Conservation (phyloP, 129 eudicot species). For the Escallonia herrerae region DNA sequence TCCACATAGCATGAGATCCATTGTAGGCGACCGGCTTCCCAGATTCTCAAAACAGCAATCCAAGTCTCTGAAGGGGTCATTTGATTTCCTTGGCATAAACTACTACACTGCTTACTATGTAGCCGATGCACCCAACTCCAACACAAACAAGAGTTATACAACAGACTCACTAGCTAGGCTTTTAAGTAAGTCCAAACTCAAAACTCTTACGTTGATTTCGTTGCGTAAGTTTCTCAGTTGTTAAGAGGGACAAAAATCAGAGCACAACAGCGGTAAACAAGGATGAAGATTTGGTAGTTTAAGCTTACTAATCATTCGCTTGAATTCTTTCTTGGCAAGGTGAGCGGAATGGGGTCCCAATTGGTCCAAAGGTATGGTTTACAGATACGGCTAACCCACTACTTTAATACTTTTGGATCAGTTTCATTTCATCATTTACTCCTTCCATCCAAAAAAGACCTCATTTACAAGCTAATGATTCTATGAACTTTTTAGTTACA, state of each 20-base stretch:
- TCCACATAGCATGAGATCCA: too few species aligned
- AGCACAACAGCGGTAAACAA: neutral
- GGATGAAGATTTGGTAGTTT: neutral
- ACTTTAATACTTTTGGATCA: neutral
- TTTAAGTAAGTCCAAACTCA: neutral
- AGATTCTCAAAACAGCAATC: too few species aligned
- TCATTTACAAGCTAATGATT: too few species aligned
- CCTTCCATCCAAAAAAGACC: too few species aligned
- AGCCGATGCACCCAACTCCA: neutral
- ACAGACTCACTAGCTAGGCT: neutral
- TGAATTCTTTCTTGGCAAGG: neutral
- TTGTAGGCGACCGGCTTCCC: too few species aligned
- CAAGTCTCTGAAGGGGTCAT: too few species aligned
- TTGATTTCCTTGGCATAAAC: neutral
- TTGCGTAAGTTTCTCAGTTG: neutral
- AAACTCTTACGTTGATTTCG: neutral
- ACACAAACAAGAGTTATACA: neutral
- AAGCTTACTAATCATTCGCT: neutral
- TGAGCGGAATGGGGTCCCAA: neutral
- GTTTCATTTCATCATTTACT: too few species aligned
- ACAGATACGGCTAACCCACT: neutral
- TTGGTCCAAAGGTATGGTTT: neutral
- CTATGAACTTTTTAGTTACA: neutral
- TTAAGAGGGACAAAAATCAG: neutral
- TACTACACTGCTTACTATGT: neutral